Evolutionary conservation across 2,329 filamentous ascomycete genomes (phyloP).

Genomic region (Beauveria rudraprayagi): DNA sequence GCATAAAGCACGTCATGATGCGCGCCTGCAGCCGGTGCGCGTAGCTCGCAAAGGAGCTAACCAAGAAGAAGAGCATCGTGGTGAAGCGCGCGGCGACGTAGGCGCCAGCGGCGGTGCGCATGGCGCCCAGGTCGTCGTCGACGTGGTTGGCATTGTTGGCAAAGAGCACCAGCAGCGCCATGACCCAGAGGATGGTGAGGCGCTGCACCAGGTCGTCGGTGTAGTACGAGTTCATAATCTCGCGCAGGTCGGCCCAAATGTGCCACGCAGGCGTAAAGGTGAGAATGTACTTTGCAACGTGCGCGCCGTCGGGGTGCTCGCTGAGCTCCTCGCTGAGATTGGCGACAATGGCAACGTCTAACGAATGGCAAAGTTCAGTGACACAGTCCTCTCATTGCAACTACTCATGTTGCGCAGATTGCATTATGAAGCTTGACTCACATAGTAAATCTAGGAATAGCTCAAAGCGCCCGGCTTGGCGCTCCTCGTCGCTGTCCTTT

Average conservation of each 20-base stretch:
- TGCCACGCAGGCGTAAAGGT: conserved; percentile 42
- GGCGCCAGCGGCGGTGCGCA: conserved; percentile 37
- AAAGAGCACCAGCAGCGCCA: conserved; percentile 40
- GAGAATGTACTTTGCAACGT: conserved; percentile 39
- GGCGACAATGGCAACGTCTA: conserved; percentile 39
- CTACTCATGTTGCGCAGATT: too few species aligned
- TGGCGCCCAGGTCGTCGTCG: conserved; percentile 33
- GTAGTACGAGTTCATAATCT: conserved; percentile 45
- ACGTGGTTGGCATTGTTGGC: conserved; percentile 38
- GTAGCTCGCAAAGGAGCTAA: conserved; percentile 37
- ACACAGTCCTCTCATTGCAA: too few species aligned
- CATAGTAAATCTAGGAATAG: conserved; percentile 42
- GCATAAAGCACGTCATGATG: conserved; percentile 34
- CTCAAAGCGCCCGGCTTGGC: conserved; percentile 38
- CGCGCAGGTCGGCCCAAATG: conserved; percentile 41
- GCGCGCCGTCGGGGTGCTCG: conserved; percentile 34
- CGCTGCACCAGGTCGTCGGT: conserved; percentile 41
- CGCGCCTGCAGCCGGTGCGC: conserved; percentile 39
- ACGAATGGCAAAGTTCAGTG: neutral
- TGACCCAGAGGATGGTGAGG: conserved; percentile 40
- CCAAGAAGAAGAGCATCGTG: conserved; percentile 30
- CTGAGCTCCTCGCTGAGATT: conserved; percentile 41
- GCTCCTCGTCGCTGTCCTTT: conserved; percentile 35
- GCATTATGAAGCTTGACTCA: conserved; percentile 11
- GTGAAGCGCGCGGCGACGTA: conserved; percentile 38